phyloP scores from a whole-genome alignment of 768 basidiomycete species.

The Holtermannia corniformis region DNA sequence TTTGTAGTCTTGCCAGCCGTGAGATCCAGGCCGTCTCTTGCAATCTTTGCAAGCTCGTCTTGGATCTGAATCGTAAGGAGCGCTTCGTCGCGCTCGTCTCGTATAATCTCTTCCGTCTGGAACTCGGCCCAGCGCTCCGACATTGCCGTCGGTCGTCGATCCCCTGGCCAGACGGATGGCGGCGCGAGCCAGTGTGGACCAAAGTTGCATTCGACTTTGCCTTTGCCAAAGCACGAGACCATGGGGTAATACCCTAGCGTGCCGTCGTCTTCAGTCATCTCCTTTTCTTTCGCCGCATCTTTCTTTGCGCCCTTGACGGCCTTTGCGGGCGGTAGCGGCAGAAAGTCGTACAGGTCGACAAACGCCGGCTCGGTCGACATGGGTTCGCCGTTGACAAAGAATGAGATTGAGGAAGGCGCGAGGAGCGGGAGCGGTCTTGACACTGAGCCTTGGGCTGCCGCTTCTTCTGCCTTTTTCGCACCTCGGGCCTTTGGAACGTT shows the following conservation, averaged over 20 bases:
- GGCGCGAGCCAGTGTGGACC: slow-evolving; percentile 58
- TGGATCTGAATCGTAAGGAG: slow-evolving; percentile 11
- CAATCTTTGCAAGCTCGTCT: neutral
- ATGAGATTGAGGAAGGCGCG: slow-evolving; percentile 63
- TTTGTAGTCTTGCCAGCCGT: neutral
- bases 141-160: slow-evolving; percentile 63
- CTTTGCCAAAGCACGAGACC: slow-evolving; percentile 85
- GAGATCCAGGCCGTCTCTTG: neutral
- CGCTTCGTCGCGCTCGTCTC: slow-evolving; percentile 69
- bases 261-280: slow-evolving; percentile 88
- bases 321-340: slow-evolving; percentile 64
- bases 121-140: slow-evolving; percentile 78
- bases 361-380: slow-evolving; percentile 80
- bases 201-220: slow-evolving; percentile 71
- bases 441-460: neutral
- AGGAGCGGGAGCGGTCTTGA: slow-evolving; percentile 60
- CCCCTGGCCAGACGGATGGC: slow-evolving; percentile 42
- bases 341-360: slow-evolving; percentile 77
- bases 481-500: slow-evolving; percentile 11
- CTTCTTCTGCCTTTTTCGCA: slow-evolving; percentile 18
- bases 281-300: slow-evolving; percentile 41
- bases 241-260: slow-evolving; percentile 92
- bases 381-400: slow-evolving; percentile 84
- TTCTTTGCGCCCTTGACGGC: slow-evolving; percentile 52
- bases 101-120: slow-evolving; percentile 66